Percentiles rank a stretch among this genome's conserved stretches.
phyloP scores from a whole-genome alignment of 106 monocot genomes.

The Posidonia australis region DNA sequence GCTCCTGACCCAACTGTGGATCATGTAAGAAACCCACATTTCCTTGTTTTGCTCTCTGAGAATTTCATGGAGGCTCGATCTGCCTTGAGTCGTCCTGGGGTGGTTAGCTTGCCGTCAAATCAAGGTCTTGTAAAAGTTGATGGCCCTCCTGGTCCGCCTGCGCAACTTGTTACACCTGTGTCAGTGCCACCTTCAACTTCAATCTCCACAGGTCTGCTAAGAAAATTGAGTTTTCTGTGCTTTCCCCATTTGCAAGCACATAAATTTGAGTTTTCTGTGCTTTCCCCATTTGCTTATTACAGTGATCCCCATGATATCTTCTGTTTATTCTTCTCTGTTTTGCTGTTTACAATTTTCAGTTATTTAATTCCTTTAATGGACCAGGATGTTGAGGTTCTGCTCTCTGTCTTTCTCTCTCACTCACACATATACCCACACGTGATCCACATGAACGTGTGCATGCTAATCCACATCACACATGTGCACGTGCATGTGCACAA shows the following conservation, averaged over 20 bases:
- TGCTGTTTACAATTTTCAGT: no score
- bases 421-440: no score
- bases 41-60: constrained; percentile 68
- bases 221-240: background rate
- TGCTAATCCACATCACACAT: no score
- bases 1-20: constrained; percentile 59
- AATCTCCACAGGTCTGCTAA: constrained; percentile 12
- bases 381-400: no score
- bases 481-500: no score
- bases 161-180: constrained; percentile 5
- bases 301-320: no score
- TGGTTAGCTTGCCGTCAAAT: constrained; percentile 31
- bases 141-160: constrained; percentile 23
- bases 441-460: no score
- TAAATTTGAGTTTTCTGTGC: no score
- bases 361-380: no score
- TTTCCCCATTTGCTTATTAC: no score
- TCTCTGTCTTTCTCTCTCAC: no score
- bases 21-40: constrained; percentile 55
- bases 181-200: constrained; percentile 30
- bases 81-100: constrained; percentile 52
- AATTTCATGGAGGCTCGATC: constrained; percentile 73
- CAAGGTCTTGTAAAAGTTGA: constrained; percentile 48
- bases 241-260: background rate
- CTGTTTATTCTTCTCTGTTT: no score